Evolutionary conservation across 2,329 filamentous ascomycete genomes (phyloP).

Genomic region (Graphilbum sp.): DNA sequence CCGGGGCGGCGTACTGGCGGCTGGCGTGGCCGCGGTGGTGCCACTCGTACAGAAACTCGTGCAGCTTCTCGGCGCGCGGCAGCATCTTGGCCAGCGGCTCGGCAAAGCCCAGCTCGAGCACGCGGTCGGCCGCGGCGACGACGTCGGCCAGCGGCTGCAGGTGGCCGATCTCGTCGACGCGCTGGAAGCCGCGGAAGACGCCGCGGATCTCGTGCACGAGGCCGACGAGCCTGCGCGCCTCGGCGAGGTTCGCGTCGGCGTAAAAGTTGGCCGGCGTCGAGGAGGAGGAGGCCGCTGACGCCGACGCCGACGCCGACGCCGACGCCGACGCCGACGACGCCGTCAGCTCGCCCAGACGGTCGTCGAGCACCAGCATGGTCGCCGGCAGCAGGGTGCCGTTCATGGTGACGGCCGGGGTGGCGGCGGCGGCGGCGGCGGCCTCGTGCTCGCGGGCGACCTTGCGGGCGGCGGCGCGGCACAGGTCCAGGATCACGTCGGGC

Average conservation of each 20-base stretch:
- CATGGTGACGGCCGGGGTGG: conserved; percentile 16
- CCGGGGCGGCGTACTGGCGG: conserved; percentile 52
- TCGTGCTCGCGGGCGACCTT: conserved; percentile 15
- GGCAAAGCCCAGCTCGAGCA: conserved; percentile 58
- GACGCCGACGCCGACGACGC: no score
- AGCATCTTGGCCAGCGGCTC: conserved; percentile 80
- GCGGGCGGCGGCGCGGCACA: conserved; percentile 27
- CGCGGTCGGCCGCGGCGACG: conserved; percentile 53
- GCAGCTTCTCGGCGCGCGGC: conserved; percentile 73
- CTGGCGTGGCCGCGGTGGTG: conserved; percentile 75
- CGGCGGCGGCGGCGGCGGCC: background rate
- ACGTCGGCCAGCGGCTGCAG: conserved; percentile 71
- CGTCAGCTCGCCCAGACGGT: conserved; percentile 29
- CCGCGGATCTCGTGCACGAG: conserved; percentile 52
- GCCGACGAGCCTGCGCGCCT: conserved; percentile 56
- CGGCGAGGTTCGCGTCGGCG: conserved; percentile 57
- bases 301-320: no score
- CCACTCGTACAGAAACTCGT: conserved; percentile 81
- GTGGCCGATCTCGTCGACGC: conserved; percentile 47
- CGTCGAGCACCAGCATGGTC: conserved; percentile 47
- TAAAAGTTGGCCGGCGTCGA: conserved; percentile 65
- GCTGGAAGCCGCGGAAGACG: conserved; percentile 57
- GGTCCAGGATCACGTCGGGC: conserved; percentile 23
- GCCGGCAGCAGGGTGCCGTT: conserved; percentile 47
- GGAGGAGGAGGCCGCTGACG: background rate